Evolutionary conservation across 352 stramenopile genomes (phyloP), one percentile per base, ranked within the genome.

Genomic region (Phytophthora chlamydospora): DNA sequence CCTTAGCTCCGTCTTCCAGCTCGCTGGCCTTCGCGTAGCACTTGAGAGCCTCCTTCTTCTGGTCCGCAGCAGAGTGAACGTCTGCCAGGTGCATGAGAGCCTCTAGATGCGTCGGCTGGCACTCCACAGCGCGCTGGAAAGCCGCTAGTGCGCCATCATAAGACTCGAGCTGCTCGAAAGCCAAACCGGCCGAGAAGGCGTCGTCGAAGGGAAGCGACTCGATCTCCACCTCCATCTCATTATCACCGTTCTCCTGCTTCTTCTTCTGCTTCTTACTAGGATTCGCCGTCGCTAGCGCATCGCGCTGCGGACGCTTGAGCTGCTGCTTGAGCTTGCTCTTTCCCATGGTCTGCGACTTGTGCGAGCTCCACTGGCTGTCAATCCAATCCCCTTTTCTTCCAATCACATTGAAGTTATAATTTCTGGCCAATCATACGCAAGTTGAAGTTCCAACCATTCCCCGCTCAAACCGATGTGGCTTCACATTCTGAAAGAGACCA

Each of bases 91-190:
- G 79, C 11, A 52, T 71, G 14, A 89, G 69, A 21, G 80, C 72
- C 32, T 66, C 62, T n/a, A 84, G 59, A 47, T 89, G 69, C n/a
- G 34, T 64, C 6, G 82, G 76, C n/a, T 68, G 46, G 7, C 72
- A 71, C 14, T 65, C 49, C 12, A 80, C 64, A 0, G 82, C 82
- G 40, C 57, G 60, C 24, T 74, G 50, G 46, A 85, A 88, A 0
- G 80, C 66, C 34, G 62, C 63, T 31, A 78, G 31, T 3, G 82
- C 82, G 9, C 70, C 78, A 8, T 89, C 80, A 27, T 78, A 66
- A 0, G 74, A 75, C 41, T 72, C 66, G 10, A 91, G 57, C 58
- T 91, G 78, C 53, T 89, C 68, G 38, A 91, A 90, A 24, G 82
- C 80, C 32, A 86, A 59, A 11, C 82, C 82, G n/a, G 80, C 78